phyloP scores from a whole-genome alignment of 257 asterid species.

The Solanum lycopersicoides region DNA sequence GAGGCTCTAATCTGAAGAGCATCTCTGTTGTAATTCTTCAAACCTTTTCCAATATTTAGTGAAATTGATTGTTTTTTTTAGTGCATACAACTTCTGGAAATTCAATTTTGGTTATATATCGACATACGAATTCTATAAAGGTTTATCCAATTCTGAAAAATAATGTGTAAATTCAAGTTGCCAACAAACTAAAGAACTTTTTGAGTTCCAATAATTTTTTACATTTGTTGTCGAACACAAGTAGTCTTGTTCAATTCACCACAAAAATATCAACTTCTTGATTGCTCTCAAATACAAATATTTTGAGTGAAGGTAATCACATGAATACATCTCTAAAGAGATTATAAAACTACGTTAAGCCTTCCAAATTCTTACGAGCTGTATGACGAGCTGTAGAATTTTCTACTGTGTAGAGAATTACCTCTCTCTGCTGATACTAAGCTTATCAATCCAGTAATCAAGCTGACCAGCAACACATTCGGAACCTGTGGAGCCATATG shows the following conservation, averaged over 20 bases:
- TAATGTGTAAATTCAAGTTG: background rate
- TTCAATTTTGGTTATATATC: background rate
- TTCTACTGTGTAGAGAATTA: background rate
- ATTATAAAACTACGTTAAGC: background rate
- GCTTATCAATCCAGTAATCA: slow-evolving; percentile 57
- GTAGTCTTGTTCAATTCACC: background rate
- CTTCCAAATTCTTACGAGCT: background rate
- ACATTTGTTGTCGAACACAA: background rate
- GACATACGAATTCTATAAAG: background rate
- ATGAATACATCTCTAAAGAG: background rate
- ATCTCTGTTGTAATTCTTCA: background rate
- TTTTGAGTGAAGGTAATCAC: background rate
- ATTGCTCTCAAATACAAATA: background rate
- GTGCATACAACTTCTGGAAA: background rate
- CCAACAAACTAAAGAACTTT: background rate
- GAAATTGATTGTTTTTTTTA: background rate
- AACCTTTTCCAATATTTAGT: background rate
- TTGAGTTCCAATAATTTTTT: background rate
- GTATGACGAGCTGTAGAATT: background rate
- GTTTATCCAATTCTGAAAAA: background rate
- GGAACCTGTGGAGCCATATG: slow-evolving; percentile 95
- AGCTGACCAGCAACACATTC: slow-evolving; percentile 82
- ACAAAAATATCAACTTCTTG: background rate
- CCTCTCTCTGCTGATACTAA: slow-evolving; percentile 21
- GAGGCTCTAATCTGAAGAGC: background rate